Percentiles rank a stretch among this genome's conserved stretches.
These are phyloP conservation scores for Xylaria hypoxylon DNA, from an alignment of 2,329 filamentous ascomycete species.

Conservation along the genomic window DNA sequence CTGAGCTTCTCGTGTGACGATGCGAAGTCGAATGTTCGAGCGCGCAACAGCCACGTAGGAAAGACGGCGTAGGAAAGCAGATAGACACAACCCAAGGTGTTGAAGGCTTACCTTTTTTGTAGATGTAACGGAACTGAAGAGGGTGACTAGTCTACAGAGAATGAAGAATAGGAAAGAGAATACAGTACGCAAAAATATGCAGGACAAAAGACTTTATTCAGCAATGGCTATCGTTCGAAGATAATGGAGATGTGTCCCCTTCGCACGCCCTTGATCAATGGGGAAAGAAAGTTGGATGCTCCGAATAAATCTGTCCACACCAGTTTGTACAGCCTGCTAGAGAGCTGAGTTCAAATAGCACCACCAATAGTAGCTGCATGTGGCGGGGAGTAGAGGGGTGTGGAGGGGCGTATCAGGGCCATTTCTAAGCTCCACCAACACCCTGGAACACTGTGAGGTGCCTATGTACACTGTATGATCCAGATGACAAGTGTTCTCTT, in stretches of 20 bases:
- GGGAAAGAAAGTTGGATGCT: constrained; percentile 43
- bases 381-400: constrained; percentile 37
- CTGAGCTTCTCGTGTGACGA: constrained; percentile 22
- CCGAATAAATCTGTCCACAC: constrained; percentile 47
- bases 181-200: constrained; percentile 15
- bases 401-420: constrained; percentile 27
- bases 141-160: constrained; percentile 4
- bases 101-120: constrained; percentile 26
- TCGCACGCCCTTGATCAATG: constrained; percentile 41
- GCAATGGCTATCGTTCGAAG: constrained; percentile 24
- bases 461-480: constrained; percentile 27
- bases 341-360: constrained; percentile 40
- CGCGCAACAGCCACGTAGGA: neutral
- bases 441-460: constrained; percentile 29
- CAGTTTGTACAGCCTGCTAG: constrained; percentile 1
- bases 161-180: constrained; percentile 22
- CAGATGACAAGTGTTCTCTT: constrained; percentile 50
- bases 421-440: constrained; percentile 36
- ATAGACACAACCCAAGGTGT: neutral
- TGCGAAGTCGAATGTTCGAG: neutral
- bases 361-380: constrained; percentile 33
- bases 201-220: constrained; percentile 35
- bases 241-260: constrained; percentile 44
- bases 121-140: constrained; percentile 29
- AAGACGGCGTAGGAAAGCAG: neutral